Base-by-base conservation (phyloP, 1,139 yeast species). In the Wickerhamiella pararugosa region DNA sequence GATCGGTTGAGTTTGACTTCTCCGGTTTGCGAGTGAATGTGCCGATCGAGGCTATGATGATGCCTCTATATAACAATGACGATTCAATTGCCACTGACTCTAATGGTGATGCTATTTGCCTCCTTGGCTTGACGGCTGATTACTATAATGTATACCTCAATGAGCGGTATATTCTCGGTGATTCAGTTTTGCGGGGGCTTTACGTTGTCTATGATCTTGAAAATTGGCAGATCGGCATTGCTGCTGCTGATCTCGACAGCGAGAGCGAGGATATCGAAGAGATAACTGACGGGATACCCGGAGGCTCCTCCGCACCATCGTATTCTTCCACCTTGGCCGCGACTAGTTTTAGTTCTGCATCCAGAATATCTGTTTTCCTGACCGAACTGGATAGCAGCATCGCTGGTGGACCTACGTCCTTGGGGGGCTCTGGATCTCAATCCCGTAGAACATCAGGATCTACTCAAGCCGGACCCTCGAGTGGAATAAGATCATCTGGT, bases 201-300 rank as follows among this genome's bases (percentile, higher is more conserved):
- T 84, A 83, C 57, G 71, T 77, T 39, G 94, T 81, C 34, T 83
- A 73, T 51, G 86, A 84, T 57, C 64, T 81, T 48, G 87, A 79
- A 33, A 73, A 70, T 51, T 60, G 63, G 41, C 74, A 77, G 54
- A 66, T 83, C 29, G 76, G 78, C 0, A 45, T 84, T 41, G 94
- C 92, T 5, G 79, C 72, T 49, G 80, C 76, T 27, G 47, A 48
- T 32, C 46, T 44, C 44, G 50, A 53, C 39, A 46, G 45, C n/a
- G 47, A 53, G 8, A 43, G 45, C 11, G 41, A 51, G 10, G 48
- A 51, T 36, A 42, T 59, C 27, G 55, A 54, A 41, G 49, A 49
- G 25, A 56, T 59, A 21, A 45, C 44, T 8, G 44, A 41, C 26
- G 49, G 51, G 5, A 56, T 59, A 10, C 62, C 62, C 4, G 50